phyloP scores from a whole-genome alignment of 192 early-diverging fungal species.

The Coemansia aciculifera region DNA sequence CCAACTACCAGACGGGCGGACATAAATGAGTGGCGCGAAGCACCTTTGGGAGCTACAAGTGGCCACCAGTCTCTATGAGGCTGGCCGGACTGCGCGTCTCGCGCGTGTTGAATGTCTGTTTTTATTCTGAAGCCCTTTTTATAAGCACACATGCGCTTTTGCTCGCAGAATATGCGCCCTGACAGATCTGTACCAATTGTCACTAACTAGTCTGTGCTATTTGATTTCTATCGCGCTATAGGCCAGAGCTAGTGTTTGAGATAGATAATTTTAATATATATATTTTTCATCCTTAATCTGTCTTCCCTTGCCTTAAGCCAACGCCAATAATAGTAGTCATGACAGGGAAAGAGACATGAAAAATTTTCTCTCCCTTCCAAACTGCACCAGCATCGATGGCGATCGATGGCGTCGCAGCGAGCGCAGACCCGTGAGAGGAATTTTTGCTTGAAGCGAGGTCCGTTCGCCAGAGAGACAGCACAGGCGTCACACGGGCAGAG shows the following conservation, averaged over 20 bases:
- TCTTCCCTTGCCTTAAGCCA: background rate
- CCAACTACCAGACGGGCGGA: conserved; percentile 52
- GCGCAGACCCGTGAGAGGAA: conserved; percentile 1
- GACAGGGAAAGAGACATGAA: background rate
- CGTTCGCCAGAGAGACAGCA: background rate
- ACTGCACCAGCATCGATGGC: conserved; percentile 12
- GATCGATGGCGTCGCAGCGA: conserved; percentile 14
- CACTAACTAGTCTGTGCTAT: background rate
- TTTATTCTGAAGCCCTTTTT: conserved; percentile 41
- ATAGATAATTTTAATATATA: no score
- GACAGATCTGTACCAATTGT: background rate
- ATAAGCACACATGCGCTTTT: background rate
- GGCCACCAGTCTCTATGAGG: conserved; percentile 26
- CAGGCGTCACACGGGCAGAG: background rate
- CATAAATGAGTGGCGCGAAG: conserved; percentile 50
- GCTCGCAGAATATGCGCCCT: background rate
- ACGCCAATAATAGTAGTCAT: background rate
- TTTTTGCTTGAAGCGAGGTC: background rate
- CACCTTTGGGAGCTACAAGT: conserved; percentile 28
- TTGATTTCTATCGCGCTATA: background rate
- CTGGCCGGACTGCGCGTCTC: conserved; percentile 48
- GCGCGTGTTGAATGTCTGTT: conserved; percentile 56
- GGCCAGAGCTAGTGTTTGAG: background rate
- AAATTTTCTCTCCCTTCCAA: background rate
- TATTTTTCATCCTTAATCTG: no score